These are phyloP conservation scores for Solanum infundibuliforme DNA, from an alignment of 257 asterid genomes.

Conservation along the genomic window DNA sequence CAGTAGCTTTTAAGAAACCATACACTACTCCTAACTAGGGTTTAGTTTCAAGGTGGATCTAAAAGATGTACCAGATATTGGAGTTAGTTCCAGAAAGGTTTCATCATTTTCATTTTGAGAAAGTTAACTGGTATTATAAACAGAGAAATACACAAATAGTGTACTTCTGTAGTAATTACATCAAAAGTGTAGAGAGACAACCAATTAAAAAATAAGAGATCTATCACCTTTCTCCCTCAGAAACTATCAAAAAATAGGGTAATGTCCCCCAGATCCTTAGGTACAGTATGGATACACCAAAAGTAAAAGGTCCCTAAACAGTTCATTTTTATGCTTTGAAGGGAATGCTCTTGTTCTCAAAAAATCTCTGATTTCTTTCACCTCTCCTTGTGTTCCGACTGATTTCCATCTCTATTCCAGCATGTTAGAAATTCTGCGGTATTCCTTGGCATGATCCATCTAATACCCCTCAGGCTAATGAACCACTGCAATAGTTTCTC, in stretches of 20 bases:
- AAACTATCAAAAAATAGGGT: neutral
- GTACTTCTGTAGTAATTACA: neutral
- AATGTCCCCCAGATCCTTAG: neutral
- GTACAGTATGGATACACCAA: neutral
- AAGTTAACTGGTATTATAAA: neutral
- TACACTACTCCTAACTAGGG: neutral
- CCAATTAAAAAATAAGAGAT: neutral
- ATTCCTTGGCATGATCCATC: neutral
- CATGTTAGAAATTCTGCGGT: neutral
- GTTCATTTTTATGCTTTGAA: neutral
- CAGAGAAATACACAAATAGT: neutral
- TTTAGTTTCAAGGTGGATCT: neutral
- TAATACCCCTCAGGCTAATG: neutral
- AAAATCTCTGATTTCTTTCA: neutral
- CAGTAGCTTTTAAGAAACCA: neutral
- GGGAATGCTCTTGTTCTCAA: neutral
- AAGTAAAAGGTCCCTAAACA: neutral
- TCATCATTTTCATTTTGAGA: neutral
- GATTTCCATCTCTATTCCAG: neutral
- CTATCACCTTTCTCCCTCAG: neutral
- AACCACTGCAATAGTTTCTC: neutral
- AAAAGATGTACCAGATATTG: neutral
- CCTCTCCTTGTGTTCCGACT: neutral
- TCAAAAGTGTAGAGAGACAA: neutral
- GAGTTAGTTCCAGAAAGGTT: neutral